phyloP scores from a whole-genome alignment of 257 asterid genomes.

The Scutellaria baicalensis region DNA sequence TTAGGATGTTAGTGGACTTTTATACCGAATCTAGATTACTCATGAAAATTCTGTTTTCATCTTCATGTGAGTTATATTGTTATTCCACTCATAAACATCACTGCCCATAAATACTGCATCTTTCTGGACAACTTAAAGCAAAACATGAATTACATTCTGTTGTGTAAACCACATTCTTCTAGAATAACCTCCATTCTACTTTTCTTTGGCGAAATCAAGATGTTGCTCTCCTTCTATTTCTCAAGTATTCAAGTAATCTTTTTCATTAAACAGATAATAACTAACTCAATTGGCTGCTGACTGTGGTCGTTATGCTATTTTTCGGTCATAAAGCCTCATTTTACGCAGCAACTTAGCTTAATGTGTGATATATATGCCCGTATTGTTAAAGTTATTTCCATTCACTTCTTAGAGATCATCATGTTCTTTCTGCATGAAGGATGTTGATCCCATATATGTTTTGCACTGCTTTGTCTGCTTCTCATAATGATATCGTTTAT shows the following conservation, averaged over 20 bases:
- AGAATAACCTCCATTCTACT: neutral
- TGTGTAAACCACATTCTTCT: neutral
- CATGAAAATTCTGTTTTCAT: neutral
- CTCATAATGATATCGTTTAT: neutral
- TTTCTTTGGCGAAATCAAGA: neutral
- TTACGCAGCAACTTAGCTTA: neutral
- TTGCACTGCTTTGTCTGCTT: neutral
- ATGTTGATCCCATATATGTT: neutral
- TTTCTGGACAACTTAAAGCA: neutral
- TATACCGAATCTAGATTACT: neutral
- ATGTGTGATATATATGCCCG: neutral
- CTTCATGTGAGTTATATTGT: neutral
- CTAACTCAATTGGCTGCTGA: neutral
- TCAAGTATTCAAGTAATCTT: neutral
- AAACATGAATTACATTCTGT: neutral
- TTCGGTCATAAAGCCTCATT: neutral
- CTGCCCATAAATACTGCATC: neutral
- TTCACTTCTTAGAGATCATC: neutral
- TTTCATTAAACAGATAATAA: neutral
- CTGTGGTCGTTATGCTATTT: neutral
- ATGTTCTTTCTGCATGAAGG: neutral
- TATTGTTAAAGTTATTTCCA: neutral
- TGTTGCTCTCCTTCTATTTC: neutral
- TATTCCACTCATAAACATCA: neutral
- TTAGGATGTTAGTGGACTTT: neutral